Evolutionary conservation across 2,329 filamentous ascomycete species (phyloP), one percentile per base, ranked within the genome.

Genomic region (Exophiala spinifera): DNA sequence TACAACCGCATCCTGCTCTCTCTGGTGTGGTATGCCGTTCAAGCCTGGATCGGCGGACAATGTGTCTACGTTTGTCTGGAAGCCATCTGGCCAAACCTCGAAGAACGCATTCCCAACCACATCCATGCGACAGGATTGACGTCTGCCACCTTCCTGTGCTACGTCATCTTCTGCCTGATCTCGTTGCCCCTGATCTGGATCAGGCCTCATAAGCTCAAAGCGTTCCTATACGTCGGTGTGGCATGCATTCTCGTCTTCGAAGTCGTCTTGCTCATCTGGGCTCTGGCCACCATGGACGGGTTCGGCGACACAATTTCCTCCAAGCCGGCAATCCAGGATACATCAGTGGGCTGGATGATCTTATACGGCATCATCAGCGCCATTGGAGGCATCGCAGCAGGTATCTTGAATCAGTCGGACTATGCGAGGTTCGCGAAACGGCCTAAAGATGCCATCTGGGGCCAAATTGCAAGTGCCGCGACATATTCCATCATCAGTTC

Each of bases 1-100:
- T 85, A 95, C 63, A 95, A 95, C 67, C 83, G 91, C 36, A 58
- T 60, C 88, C 89, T 28, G 88, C 84, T 5, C 91, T 95, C 80
- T 86, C 88, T 1, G 25, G 61, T 59, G 14, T 54, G n/a, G 15
- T 50, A 51, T 60, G 89, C 88, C 46, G 89, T 95, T 8, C 60
- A 63, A 20, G 51, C 60, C 20, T 61, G 57, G 58, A 61, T 62
- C 21, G 61, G 61, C 13, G 88, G 88, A 21, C 46, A 75, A 61
- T 77, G 74, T 46, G 58, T 76, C 51, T 75, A 77, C 47, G 67
- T 78, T 42, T 74, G 74, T 47, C 66, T 79, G 4, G 70, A 74
- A 10, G 74, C 76, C 1, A 74, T 75, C 63, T 73, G 74, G 60
- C 75, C 75, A 10, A 66, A 67, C 6, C 66, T 76, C 31, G 74